A percentile compares a stretch with the other conserved stretches of the same genome.
Evolutionary conservation across 768 basidiomycete genomes (phyloP).

Genomic region (Termitomyces sp.): DNA sequence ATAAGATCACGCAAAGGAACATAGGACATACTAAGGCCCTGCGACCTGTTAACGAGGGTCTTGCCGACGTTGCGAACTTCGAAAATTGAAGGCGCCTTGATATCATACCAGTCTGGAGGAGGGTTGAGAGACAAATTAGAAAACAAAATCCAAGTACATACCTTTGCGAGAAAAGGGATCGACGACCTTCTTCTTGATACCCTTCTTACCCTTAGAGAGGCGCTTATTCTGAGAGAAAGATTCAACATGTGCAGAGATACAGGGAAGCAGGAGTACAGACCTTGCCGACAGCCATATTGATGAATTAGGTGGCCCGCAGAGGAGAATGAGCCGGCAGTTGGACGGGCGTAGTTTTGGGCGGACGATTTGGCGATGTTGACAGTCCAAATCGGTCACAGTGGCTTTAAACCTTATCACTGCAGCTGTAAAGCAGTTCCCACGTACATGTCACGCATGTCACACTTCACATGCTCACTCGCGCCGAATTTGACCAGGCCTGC

Average conservation of each 20-base stretch:
- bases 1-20: not conserved
- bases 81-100: conserved; percentile 98
- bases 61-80: conserved; percentile 96
- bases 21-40: conserved; percentile 84
- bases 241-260: not conserved
- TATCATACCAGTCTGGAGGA: conserved; percentile 93
- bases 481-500: conserved; percentile 56
- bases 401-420: conserved; percentile 57
- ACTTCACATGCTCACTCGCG: conserved; percentile 44
- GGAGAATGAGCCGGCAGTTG: conserved; percentile 38
- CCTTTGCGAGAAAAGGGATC: conserved; percentile 99
- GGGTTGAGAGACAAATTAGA: not conserved
- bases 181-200: conserved; percentile 99
- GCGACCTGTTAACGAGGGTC: conserved; percentile 96
- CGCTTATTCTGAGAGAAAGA: conserved; percentile 77
- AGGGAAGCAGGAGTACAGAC: conserved; percentile 30
- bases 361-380: conserved; percentile 24
- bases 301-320: conserved; percentile 34
- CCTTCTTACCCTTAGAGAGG: conserved; percentile 97
- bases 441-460: conserved; percentile 26
- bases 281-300: conserved; percentile 87
- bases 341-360: conserved; percentile 40
- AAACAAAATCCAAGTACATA: conserved; percentile 23
- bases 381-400: conserved; percentile 28
- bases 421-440: conserved; percentile 46